Conservation (phyloP, 176 grass and related monocot species). For the Eremochloa ophiuroides region DNA sequence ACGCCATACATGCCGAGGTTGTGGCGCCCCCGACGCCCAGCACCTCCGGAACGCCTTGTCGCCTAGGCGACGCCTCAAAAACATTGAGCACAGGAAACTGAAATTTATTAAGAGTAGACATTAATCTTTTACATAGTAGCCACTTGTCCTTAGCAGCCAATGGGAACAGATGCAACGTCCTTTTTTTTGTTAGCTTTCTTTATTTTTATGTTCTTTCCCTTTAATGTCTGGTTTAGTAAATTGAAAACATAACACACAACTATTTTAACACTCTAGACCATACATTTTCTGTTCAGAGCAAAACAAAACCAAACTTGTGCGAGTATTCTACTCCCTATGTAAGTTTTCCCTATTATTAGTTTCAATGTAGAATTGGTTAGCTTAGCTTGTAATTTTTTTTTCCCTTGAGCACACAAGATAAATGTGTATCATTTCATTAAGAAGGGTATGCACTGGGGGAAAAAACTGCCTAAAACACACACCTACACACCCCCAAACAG, state of each 20-base stretch:
- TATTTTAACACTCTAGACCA: not conserved
- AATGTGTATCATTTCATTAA: too few relatives aligned
- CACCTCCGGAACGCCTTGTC: too few relatives aligned
- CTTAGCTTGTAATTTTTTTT: not conserved
- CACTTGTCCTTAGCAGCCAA: not conserved
- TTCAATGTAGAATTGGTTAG: not conserved
- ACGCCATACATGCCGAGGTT: too few relatives aligned
- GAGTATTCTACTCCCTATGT: too few relatives aligned
- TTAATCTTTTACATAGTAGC: not conserved
- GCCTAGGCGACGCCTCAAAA: too few relatives aligned
- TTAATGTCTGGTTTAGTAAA: not conserved
- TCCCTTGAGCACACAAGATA: too few relatives aligned
- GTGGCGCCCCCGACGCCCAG: too few relatives aligned
- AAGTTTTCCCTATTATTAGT: not conserved
- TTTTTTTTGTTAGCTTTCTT: not conserved
- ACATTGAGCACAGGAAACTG: too few relatives aligned
- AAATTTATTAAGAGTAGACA: not conserved
- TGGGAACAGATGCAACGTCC: not conserved
- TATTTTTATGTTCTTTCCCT: not conserved
- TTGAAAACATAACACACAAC: not conserved
- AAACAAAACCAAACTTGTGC: not conserved
- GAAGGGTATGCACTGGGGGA: too few relatives aligned
- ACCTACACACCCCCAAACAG: not conserved
- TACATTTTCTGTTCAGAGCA: not conserved
- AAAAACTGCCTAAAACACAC: too few relatives aligned